Evolutionary conservation across 108 stramenopile species (phyloP), one percentile per base, ranked within the genome.

Genomic region (Cyclostephanos invisitatus): DNA sequence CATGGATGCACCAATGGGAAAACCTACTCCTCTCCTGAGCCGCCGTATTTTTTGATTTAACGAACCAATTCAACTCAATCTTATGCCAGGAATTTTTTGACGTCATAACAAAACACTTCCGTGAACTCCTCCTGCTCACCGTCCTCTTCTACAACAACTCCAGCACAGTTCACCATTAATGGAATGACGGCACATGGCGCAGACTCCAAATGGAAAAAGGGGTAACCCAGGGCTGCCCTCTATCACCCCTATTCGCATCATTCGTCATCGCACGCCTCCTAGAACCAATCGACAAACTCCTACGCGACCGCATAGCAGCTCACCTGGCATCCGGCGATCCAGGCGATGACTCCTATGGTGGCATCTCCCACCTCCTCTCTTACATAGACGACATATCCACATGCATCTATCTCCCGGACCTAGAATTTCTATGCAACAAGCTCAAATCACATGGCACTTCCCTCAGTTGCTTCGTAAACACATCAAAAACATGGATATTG

Each of bases 181-280:
- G 64, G 20, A 64, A 62, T 53, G 15, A n/a, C 3, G 36, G 56
- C 8, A 8, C 40, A 40, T 40, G 40, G 40, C 40, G 7, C 9
- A 3, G 9, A 11, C 40, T 40, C 32, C 24, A 32, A 0, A 64
- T 74, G 37, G 7, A 44, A 22, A 64, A 74, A 20, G 73, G 73
- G 5, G 42, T 66, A 5, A 61, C 62, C 1, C 72, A 73, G 35
- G 72, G 72, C 11, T 73, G 72, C 53, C 72, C 72, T 24, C 3
- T 64, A 50, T 11, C 73, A 66, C 35, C 55, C 56, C 2, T 74
- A 64, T 42, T 74, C n/a, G 56, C 64, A 7, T 37, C 64, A 6
- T 15, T 74, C 3, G 64, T 74, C 0, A 32, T 74, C 8, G n/a
- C 38, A 54, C n/a, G 53, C 24, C 46, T 74, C 36, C 73, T 74